Conservation (phyloP, 2,329 filamentous ascomycete species). For the Phyllosticta capitalensis region DNA sequence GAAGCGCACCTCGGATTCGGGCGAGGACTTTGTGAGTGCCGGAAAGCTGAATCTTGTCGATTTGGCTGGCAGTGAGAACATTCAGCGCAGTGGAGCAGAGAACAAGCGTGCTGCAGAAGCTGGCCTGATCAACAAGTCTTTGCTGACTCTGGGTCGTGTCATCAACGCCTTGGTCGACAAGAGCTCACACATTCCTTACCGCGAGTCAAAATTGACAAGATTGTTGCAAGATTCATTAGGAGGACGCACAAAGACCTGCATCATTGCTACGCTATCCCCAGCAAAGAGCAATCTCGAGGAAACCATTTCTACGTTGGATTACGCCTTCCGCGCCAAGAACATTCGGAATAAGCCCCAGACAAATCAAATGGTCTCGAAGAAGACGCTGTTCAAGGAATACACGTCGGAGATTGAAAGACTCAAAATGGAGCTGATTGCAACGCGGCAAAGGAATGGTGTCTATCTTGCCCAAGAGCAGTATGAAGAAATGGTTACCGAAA, state of each 20-base stretch:
- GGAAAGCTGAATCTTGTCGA: conserved; percentile 96
- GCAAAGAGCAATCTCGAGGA: conserved; percentile 94
- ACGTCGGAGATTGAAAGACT: conserved; percentile 88
- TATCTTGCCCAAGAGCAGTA: conserved; percentile 84
- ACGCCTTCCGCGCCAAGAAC: conserved; percentile 96
- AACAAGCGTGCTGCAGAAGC: conserved; percentile 96
- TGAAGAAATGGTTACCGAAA: conserved; percentile 84
- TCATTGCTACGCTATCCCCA: conserved; percentile 92
- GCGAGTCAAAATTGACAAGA: conserved; percentile 93
- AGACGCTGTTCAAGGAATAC: conserved; percentile 82
- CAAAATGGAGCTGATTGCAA: conserved; percentile 87
- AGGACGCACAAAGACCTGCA: conserved; percentile 93
- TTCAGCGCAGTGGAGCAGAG: conserved; percentile 90
- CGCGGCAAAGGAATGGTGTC: conserved; percentile 86
- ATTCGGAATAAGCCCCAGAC: conserved; percentile 96
- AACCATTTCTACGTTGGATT: conserved; percentile 95
- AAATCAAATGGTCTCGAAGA: conserved; percentile 87
- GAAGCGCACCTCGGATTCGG: conserved; percentile 69
- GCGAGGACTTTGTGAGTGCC: conserved; percentile 80
- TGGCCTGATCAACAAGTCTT: conserved; percentile 94
- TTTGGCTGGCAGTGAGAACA: conserved; percentile 94
- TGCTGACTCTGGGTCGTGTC: conserved; percentile 87
- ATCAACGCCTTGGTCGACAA: conserved; percentile 96
- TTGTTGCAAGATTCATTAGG: conserved; percentile 93
- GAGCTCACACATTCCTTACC: conserved; percentile 77